Percentiles rank a stretch among this genome's conserved stretches.
These are phyloP conservation scores for Volvariella surrecta DNA, from an alignment of 1,284 basidiomycete species.

Conservation along the genomic window DNA sequence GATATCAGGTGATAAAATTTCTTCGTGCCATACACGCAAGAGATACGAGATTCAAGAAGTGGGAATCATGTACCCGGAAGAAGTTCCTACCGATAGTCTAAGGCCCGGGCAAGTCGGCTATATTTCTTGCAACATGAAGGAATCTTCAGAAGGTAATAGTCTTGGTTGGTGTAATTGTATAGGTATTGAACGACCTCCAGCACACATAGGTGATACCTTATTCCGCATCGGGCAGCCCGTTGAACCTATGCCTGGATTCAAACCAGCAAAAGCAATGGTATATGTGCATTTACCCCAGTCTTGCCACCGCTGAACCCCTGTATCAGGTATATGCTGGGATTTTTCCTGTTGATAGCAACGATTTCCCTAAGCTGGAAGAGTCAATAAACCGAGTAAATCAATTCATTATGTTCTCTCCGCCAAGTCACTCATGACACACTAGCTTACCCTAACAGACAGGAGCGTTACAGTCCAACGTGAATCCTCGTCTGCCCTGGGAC, in stretches of 20 bases:
- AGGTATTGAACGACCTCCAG: slow-evolving; percentile 28
- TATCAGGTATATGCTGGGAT: slow-evolving; percentile 88
- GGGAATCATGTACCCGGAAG: slow-evolving; percentile 90
- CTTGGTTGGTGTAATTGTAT: slow-evolving; percentile 5
- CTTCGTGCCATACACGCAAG: slow-evolving; percentile 80
- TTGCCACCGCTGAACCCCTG: background rate
- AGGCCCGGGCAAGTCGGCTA: slow-evolving; percentile 89
- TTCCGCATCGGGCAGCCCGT: slow-evolving; percentile 71
- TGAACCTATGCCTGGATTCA: slow-evolving; percentile 87
- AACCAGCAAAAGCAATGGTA: slow-evolving; percentile 92
- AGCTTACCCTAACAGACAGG: slow-evolving; percentile 83
- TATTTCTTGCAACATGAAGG: slow-evolving; percentile 95
- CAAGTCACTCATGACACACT: background rate
- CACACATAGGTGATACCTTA: slow-evolving; percentile 91
- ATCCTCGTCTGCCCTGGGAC: slow-evolving; percentile 89
- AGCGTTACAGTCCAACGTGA: slow-evolving; percentile 91
- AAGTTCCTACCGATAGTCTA: slow-evolving; percentile 62
- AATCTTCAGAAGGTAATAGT: slow-evolving; percentile 82
- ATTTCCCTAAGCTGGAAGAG: slow-evolving; percentile 93
- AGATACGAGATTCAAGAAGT: slow-evolving; percentile 90
- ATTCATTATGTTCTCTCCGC: background rate
- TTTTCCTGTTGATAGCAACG: slow-evolving; percentile 87
- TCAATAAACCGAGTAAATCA: slow-evolving; percentile 78
- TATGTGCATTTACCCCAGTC: background rate
- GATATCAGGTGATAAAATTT: slow-evolving; percentile 76